A percentile compares a stretch with the other conserved stretches of the same genome.
phyloP scores from a whole-genome alignment of 164 flowering plant genomes.

The Magnolia kwangsiensis region DNA sequence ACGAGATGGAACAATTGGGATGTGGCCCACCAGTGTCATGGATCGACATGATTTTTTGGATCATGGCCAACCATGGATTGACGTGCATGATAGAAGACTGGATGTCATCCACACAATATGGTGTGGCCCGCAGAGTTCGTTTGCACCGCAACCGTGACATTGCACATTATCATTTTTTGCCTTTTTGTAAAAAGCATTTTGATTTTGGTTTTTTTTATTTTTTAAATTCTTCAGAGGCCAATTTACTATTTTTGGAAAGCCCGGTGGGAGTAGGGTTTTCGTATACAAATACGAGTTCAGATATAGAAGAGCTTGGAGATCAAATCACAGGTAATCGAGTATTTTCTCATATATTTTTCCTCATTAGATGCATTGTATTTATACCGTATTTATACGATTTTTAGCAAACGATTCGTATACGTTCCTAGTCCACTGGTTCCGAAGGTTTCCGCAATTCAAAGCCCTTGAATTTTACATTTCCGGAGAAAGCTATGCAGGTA shows the following conservation, averaged over 20 bases:
- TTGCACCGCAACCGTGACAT: no score
- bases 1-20: no score
- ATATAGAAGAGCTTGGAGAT: constrained; percentile 7
- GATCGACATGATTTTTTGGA: no score
- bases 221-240: constrained; percentile 14
- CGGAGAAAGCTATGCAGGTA: constrained; percentile 20
- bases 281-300: constrained; percentile 14
- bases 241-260: constrained; percentile 19
- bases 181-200: no score
- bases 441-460: constrained; percentile 16
- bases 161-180: no score
- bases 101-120: no score
- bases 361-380: not conserved
- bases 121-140: no score
- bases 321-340: constrained; percentile 19
- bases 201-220: not conserved
- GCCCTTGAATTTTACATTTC: constrained; percentile 13
- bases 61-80: no score
- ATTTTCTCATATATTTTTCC: constrained; percentile 3
- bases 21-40: no score
- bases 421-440: constrained; percentile 16
- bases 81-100: no score
- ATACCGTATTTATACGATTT: not conserved
- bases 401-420: constrained; percentile 5
- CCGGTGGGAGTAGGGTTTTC: constrained; percentile 25